phyloP scores from a whole-genome alignment of 2,329 filamentous ascomycete genomes.

The Alternaria dauci region DNA sequence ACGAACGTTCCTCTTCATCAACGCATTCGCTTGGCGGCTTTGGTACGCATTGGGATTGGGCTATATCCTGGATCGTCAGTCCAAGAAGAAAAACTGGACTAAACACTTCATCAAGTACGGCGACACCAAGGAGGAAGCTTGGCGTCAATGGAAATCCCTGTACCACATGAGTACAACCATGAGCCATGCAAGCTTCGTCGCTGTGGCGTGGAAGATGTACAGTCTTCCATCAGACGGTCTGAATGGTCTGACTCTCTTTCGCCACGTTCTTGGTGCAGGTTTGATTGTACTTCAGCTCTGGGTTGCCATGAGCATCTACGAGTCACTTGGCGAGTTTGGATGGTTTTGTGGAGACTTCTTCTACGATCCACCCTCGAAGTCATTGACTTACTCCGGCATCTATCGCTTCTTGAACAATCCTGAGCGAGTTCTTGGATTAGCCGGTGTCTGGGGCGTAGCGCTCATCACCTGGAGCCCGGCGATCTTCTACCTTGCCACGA shows the following conservation, averaged over 20 bases:
- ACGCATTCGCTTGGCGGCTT: slow-evolving; percentile 82
- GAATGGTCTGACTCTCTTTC: slow-evolving; percentile 83
- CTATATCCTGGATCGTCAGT: slow-evolving; percentile 83
- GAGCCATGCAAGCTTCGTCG: slow-evolving; percentile 87
- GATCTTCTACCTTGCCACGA: slow-evolving; percentile 84
- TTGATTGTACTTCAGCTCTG: slow-evolving; percentile 88
- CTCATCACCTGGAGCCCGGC: slow-evolving; percentile 89
- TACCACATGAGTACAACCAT: slow-evolving; percentile 93
- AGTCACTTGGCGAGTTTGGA: slow-evolving; percentile 94
- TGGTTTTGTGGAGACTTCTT: slow-evolving; percentile 99
- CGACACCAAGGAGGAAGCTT: slow-evolving; percentile 88
- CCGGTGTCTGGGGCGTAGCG: slow-evolving; percentile 93
- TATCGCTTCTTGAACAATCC: slow-evolving; percentile 99
- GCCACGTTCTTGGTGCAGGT: slow-evolving; percentile 83
- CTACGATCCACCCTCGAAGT: slow-evolving; percentile 84
- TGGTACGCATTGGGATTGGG: slow-evolving; percentile 94
- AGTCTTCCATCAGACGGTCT: slow-evolving; percentile 84
- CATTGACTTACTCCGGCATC: slow-evolving; percentile 91
- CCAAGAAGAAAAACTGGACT: slow-evolving; percentile 91
- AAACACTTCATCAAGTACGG: slow-evolving; percentile 97
- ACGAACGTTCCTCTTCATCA: slow-evolving; percentile 80
- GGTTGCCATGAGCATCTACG: slow-evolving; percentile 92
- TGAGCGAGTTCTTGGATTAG: slow-evolving; percentile 89
- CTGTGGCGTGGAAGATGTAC: slow-evolving; percentile 97
- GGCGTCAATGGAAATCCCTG: slow-evolving; percentile 96